Conservation (phyloP, 371 early-diverging fungal species). For the Mucor irregularis region DNA sequence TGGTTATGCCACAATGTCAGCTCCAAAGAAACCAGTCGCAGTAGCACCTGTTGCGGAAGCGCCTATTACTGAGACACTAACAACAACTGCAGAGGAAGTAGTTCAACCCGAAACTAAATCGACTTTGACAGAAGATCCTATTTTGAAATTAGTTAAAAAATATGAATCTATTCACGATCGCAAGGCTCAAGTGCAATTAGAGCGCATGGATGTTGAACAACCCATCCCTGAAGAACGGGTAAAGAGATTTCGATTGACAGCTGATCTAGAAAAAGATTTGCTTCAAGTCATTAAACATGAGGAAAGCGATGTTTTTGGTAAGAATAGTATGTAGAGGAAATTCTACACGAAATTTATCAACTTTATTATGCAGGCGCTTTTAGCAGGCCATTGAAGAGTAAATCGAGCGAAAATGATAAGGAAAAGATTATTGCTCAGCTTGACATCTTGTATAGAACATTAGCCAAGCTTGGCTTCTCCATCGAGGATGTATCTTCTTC, state of each 20-base stretch:
- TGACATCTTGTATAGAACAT: constrained; percentile 52
- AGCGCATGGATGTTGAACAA: constrained; percentile 12
- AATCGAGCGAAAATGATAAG: constrained; percentile 16
- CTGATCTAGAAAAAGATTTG: constrained; percentile 26
- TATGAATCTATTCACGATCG: constrained; percentile 19
- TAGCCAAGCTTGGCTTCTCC: constrained; percentile 53
- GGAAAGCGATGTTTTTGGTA: constrained; percentile 2
- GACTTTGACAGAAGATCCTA: constrained; percentile 6
- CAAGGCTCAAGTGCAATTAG: constrained; percentile 19
- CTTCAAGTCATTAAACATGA: constrained; percentile 22
- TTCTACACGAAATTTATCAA: neutral
- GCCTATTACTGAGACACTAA: neutral
- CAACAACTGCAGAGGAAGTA: neutral
- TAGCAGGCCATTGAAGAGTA: neutral
- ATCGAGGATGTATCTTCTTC: constrained; percentile 49
- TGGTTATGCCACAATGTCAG: constrained; percentile 24
- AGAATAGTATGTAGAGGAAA: neutral
- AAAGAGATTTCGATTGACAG: constrained; percentile 16
- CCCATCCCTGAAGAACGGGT: neutral
- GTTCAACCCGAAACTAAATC: neutral
- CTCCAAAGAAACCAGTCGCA: constrained; percentile 15
- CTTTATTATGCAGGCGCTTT: neutral
- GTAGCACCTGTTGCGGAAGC: neutral
- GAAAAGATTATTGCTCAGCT: constrained; percentile 49
- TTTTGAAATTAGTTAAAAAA: constrained; percentile 16